These are phyloP conservation scores for Pythium folliculosum DNA, from an alignment of 352 stramenopile species.

Conservation along the genomic window DNA sequence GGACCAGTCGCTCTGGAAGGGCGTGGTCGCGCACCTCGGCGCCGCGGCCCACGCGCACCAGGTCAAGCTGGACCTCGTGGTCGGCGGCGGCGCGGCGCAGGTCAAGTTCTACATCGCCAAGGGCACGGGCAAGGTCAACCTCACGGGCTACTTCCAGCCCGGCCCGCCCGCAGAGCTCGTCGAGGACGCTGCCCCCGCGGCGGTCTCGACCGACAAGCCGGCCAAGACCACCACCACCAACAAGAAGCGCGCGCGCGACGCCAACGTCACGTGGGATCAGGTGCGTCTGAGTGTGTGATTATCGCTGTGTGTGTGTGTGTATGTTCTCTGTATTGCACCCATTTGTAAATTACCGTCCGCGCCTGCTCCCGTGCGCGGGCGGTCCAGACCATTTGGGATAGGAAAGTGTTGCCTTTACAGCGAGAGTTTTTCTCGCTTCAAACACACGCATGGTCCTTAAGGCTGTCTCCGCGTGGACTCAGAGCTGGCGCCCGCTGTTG, in stretches of 20 bases:
- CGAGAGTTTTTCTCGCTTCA: conserved; percentile 82
- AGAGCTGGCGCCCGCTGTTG: conserved; percentile 36
- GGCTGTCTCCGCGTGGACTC: conserved; percentile 84
- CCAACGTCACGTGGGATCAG: conserved; percentile 52
- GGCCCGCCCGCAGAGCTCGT: conserved; percentile 46
- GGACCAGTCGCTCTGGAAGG: conserved; percentile 65
- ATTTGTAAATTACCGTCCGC: conserved; percentile 71
- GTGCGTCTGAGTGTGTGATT: conserved; percentile 35
- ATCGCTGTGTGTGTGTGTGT: conserved; percentile 30
- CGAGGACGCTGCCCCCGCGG: conserved; percentile 27
- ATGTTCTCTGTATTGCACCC: conserved; percentile 26
- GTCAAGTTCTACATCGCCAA: conserved; percentile 79
- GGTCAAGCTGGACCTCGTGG: conserved; percentile 83
- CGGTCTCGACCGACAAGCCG: conserved; percentile 7
- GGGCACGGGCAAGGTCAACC: conserved; percentile 60
- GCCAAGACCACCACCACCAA: conserved; percentile 15
- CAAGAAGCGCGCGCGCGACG: conserved; percentile 71
- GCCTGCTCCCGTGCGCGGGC: conserved; percentile 46
- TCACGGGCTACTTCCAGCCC: conserved; percentile 85
- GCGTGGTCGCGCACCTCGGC: conserved; percentile 60
- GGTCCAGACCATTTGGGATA: conserved; percentile 89
- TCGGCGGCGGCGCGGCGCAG: conserved; percentile 48
- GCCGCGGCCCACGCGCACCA: conserved; percentile 46
- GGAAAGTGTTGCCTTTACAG: conserved; percentile 66
- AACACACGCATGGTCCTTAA: conserved; percentile 90